Conservation (phyloP, 805 yeast species). For the Ogataea kodamae region DNA sequence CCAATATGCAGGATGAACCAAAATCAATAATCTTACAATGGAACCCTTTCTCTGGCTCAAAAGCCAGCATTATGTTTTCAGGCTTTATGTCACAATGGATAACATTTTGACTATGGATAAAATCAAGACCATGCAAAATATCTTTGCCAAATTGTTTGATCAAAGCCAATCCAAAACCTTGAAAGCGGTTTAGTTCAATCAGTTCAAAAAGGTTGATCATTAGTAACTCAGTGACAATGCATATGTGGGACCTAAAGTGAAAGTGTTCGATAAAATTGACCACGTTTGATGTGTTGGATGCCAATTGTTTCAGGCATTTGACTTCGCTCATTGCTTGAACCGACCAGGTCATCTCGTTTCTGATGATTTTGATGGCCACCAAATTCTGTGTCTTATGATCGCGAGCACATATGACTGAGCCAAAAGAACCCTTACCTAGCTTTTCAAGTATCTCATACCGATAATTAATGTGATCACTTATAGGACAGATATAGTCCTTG, state of each 20-base stretch:
- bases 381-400: slow-evolving; percentile 58
- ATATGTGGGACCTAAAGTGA: slow-evolving; percentile 76
- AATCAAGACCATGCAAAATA: slow-evolving; percentile 55
- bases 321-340: slow-evolving; percentile 78
- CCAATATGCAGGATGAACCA: slow-evolving; percentile 57
- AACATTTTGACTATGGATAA: slow-evolving; percentile 51
- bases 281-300: slow-evolving; percentile 33
- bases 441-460: slow-evolving; percentile 58
- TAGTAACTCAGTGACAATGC: slow-evolving; percentile 72
- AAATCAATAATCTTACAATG: slow-evolving; percentile 72
- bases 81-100: slow-evolving; percentile 88
- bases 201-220: slow-evolving; percentile 64
- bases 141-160: slow-evolving; percentile 49
- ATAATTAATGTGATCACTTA: slow-evolving; percentile 72
- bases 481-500: slow-evolving; percentile 54
- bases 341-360: slow-evolving; percentile 69
- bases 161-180: slow-evolving; percentile 44
- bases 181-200: slow-evolving; percentile 46
- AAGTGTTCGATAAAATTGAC: slow-evolving; percentile 64
- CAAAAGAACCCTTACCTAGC: slow-evolving; percentile 81
- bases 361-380: slow-evolving; percentile 76
- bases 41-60: slow-evolving; percentile 34
- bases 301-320: slow-evolving; percentile 54
- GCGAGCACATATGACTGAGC: slow-evolving; percentile 64
- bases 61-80: slow-evolving; percentile 63